Evolutionary conservation across 2,329 filamentous ascomycete genomes (phyloP).

Genomic region (Sarocladium oryzae): DNA sequence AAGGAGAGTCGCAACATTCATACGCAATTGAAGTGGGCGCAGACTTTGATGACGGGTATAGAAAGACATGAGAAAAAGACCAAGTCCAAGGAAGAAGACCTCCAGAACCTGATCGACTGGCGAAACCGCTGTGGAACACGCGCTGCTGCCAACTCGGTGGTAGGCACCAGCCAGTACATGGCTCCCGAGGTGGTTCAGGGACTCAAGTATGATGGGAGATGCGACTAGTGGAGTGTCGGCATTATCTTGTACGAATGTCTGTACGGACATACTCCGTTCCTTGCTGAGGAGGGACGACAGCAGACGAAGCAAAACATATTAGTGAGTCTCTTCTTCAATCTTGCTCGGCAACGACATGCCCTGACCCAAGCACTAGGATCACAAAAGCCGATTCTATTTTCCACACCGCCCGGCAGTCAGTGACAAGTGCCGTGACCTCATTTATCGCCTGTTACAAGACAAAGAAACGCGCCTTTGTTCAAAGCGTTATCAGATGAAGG

Average conservation of each 20-base stretch:
- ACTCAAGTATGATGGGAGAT: conserved; percentile 80
- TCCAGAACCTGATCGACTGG: conserved; percentile 54
- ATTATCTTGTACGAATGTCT: conserved; percentile 93
- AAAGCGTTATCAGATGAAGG: conserved; percentile 63
- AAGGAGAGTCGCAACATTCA: conserved; percentile 39
- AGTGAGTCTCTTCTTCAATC: conserved; percentile 36
- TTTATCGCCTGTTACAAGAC: conserved; percentile 64
- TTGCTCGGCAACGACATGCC: too few species aligned
- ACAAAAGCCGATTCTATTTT: conserved; percentile 64
- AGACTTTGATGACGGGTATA: conserved; percentile 23
- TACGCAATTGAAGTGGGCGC: conserved; percentile 26
- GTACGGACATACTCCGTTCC: conserved; percentile 86
- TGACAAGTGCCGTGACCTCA: conserved; percentile 68
- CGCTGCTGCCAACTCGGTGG: conserved; percentile 72
- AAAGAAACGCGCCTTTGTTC: conserved; percentile 73
- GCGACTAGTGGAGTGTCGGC: conserved; percentile 95
- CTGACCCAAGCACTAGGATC: conserved; percentile 50
- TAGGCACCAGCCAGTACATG: conserved; percentile 98
- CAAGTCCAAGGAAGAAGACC: conserved; percentile 19
- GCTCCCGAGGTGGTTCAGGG: conserved; percentile 86
- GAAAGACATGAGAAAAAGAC: conserved; percentile 27
- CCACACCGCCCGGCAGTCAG: conserved; percentile 61
- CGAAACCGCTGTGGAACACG: conserved; percentile 63
- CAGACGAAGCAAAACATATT: conserved; percentile 83
- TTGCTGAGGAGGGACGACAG: conserved; percentile 68